Evolutionary conservation across 495 filamentous ascomycete species (phyloP).

Genomic region (Neurospora pannonica): DNA sequence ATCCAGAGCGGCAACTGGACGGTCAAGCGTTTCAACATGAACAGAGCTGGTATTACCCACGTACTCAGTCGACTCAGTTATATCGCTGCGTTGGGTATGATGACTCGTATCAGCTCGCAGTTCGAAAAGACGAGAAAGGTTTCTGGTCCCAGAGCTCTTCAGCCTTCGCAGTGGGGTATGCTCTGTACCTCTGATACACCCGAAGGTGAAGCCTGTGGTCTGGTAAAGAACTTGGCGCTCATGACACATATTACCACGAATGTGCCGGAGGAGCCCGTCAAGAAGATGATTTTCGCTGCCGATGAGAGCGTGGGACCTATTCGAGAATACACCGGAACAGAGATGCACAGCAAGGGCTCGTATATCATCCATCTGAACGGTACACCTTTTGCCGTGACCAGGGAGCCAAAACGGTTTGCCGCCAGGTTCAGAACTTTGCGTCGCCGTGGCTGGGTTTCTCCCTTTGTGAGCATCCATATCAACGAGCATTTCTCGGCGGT

Average conservation of each 20-base stretch:
- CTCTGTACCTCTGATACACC: constrained; percentile 94
- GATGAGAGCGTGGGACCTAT: constrained; percentile 49
- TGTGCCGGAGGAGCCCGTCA: constrained; percentile 81
- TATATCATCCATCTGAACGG: constrained; percentile 94
- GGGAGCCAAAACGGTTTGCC: constrained; percentile 74
- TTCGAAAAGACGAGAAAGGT: constrained; percentile 98
- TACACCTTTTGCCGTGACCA: constrained; percentile 76
- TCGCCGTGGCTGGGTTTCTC: constrained; percentile 79
- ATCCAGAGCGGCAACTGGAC: constrained; percentile 98
- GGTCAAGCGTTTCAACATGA: constrained; percentile 96
- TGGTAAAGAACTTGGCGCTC: constrained; percentile 95
- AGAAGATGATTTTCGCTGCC: constrained; percentile 71
- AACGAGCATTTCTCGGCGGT: constrained; percentile 86
- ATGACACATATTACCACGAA: constrained; percentile 99
- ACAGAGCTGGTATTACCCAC: constrained; percentile 92
- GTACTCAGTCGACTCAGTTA: constrained; percentile 93
- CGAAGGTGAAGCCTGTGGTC: constrained; percentile 94
- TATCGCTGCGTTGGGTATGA: constrained; percentile 97
- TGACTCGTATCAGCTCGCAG: constrained; percentile 97
- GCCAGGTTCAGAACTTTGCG: constrained; percentile 73
- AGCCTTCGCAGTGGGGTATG: constrained; percentile 97
- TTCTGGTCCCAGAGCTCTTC: constrained; percentile 84
- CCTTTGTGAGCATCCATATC: constrained; percentile 91
- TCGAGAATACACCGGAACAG: constrained; percentile 57
- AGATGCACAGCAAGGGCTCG: constrained; percentile 71